Evolutionary conservation across 2,329 filamentous ascomycete genomes (phyloP).

Genomic region (Colletotrichum theobromicola): DNA sequence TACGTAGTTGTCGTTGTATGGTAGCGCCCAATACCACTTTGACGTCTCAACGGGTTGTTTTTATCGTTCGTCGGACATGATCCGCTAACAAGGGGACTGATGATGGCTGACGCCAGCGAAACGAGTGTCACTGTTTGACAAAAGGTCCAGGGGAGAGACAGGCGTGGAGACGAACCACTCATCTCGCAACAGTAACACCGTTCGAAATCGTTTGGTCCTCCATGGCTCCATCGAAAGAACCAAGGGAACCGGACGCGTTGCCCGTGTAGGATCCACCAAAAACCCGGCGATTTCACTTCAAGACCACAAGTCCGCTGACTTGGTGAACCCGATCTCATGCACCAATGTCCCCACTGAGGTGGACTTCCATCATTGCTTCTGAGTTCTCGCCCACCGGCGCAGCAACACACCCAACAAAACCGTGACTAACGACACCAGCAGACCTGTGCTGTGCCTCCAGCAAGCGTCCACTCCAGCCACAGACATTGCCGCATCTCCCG

Average conservation of each 20-base stretch:
- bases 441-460: neutral
- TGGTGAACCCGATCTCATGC: neutral
- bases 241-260: neutral
- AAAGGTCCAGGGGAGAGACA: neutral
- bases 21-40: neutral
- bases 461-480: neutral
- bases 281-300: neutral
- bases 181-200: neutral
- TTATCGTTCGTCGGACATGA: neutral
- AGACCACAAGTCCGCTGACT: neutral
- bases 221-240: neutral
- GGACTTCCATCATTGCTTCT: neutral
- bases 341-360: neutral
- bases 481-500: neutral
- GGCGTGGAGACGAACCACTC: neutral
- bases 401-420: neutral
- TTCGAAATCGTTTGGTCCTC: neutral
- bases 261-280: neutral
- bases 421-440: neutral
- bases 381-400: neutral
- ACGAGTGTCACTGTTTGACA: constrained; percentile 1
- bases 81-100: neutral
- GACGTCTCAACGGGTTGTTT: neutral
- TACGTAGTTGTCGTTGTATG: neutral
- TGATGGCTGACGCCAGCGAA: neutral